Evolutionary conservation across 495 filamentous ascomycete species (phyloP), one percentile per base, ranked within the genome.

Genomic region (Rhypophila decipiens): DNA sequence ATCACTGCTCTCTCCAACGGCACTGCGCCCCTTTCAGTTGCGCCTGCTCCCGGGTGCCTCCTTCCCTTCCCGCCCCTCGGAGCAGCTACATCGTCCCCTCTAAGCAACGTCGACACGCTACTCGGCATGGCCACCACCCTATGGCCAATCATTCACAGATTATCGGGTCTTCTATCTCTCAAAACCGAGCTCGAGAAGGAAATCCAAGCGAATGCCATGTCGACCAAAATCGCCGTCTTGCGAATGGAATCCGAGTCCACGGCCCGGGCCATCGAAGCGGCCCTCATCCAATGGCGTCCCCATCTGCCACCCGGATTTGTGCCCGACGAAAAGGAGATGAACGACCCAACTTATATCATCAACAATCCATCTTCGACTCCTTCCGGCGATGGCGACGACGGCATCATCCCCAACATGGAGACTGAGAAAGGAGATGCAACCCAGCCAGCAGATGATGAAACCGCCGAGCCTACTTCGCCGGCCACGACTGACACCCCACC

Each of bases 111-210:
- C 12, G 79, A 83, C 51, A 79, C 77, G 12, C 68, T 83, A 9
- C 69, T 82, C n/a, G 79, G 79, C 22, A 73, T 83, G 61, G 71
- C 77, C 11, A 79, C 76, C 7, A 78, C 79, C 23, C 57, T 83
- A 0, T 83, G 79, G 79, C 79, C 79, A 22, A 73, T 82, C 34
- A 78, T 82, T 51, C 77, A 83, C 54, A 75, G 79, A 1, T 66
- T 83, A 5, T 78, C 78, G 1, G 72, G 71, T 50, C 63, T 83
- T 2, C 63, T 73, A 5, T 72, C 71, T 1, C 65, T 76, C 8
- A 78, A 79, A 49, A 64, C 53, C 12, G 72, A 74, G 22, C 63
- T 80, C 35, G 65, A 75, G 35, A 59, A 54, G 12, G 72, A 76
- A 19, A 61, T 73, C 18, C 49, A 57, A 31, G 49, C 60, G 12